A percentile compares a stretch with the other conserved stretches of the same genome.
Conservation (phyloP, 495 filamentous ascomycete species). For the Aspergillus bertholletiae region DNA sequence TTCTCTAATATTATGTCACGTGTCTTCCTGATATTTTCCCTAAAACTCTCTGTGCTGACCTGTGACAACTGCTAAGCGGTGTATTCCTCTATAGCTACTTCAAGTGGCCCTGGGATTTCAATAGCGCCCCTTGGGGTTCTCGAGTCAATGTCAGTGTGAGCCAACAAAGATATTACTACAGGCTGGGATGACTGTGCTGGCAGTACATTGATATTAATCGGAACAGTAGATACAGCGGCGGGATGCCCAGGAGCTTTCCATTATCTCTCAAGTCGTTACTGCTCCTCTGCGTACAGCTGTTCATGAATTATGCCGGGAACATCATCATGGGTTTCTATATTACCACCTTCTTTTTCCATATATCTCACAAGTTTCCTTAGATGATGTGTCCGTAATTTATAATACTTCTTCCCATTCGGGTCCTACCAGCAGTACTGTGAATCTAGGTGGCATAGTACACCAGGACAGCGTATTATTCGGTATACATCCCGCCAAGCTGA, state of each 20-base stretch:
- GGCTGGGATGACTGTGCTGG: slow-evolving; percentile 4
- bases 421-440: slow-evolving; percentile 28
- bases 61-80: slow-evolving; percentile 4
- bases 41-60: slow-evolving; percentile 5
- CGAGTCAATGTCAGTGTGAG: not conserved
- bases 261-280: slow-evolving; percentile 3
- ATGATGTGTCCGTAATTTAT: slow-evolving; percentile 23
- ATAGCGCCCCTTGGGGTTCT: not conserved
- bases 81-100: slow-evolving; percentile 11
- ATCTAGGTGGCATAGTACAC: slow-evolving; percentile 16
- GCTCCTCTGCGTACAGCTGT: slow-evolving; percentile 26
- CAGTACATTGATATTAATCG: slow-evolving; percentile 2
- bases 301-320: slow-evolving; percentile 21
- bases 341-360: slow-evolving; percentile 16
- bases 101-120: slow-evolving; percentile 1
- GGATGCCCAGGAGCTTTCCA: not conserved
- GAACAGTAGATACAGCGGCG: not conserved
- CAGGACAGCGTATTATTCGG: slow-evolving; percentile 21
- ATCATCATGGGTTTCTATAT: slow-evolving; percentile 23
- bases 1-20: slow-evolving; percentile 5
- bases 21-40: slow-evolving; percentile 8
- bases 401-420: slow-evolving; percentile 27
- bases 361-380: slow-evolving; percentile 22
- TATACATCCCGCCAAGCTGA: slow-evolving; percentile 26
- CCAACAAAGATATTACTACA: not conserved